Base-by-base conservation (phyloP, 352 stramenopile species). In the Phytophthora fragariae region DNA sequence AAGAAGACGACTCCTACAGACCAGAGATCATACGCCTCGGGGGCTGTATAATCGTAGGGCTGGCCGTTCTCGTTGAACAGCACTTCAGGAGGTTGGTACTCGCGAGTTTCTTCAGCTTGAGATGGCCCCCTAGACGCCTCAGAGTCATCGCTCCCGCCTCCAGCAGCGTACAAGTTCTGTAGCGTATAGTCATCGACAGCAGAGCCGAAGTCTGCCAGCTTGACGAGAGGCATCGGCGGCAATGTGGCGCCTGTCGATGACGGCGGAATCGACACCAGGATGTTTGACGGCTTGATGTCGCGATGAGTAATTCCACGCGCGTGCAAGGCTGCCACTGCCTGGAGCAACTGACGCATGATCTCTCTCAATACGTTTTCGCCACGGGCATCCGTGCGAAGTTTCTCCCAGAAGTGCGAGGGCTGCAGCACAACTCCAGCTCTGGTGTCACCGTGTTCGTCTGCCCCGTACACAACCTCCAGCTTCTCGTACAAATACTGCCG, bases 1-100 rank as follows among this genome's bases (percentile, higher is more conserved):
- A 99, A 77, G 27, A 98, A 97, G 31, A 99, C 85, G 61, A 99
- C 93, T 3, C 97, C 97, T 5, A 99, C 89, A n/a, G 90, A 97
- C 92, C 92, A 98, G 54, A 97, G 77, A 46, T 98, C 92, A 68
- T 98, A 98, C n/a, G 87, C 80, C 27, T 89, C 73, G 1, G 92
- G 89, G 7, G 73, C 63, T 39, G 66, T 72, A 50, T 78, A 85
- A 68, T 94, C 83, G 70, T 92, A 95, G 9, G 87, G 84, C 57
- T 80, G 76, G 1, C 80, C 80, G 60, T 79, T 74, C 41, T 83
- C 77, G 53, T 78, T 86, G 63, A 94, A 92, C 7, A 95, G 63
- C n/a, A 95, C 90, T 70, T 99, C 97, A 5, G 97, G 97, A 35
- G 96, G 94, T 58, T 98, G 92, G 78, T 99, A 99, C 71, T 99